phyloP scores from a whole-genome alignment of 768 basidiomycete species.

The Dacryopinax spathularia region DNA sequence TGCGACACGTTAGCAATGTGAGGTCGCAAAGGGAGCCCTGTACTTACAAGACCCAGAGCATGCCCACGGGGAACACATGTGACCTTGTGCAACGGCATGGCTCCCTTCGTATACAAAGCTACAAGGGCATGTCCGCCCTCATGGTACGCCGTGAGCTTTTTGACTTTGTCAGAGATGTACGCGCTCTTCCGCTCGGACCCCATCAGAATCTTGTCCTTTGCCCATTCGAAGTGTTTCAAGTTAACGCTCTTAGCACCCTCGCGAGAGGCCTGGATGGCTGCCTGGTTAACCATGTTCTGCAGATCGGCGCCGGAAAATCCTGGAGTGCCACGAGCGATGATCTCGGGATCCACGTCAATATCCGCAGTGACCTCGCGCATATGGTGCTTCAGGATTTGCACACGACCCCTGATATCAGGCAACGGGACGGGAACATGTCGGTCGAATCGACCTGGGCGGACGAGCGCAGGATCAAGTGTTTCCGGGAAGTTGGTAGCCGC shows the following conservation, averaged over 20 bases:
- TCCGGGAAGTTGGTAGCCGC: conserved; percentile 98
- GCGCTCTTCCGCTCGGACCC: conserved; percentile 87
- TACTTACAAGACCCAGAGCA: conserved; percentile 72
- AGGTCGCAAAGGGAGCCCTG: conserved; percentile 9
- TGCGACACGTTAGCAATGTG: conserved; percentile 5
- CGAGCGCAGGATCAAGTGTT: conserved; percentile 80
- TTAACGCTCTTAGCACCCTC: conserved; percentile 60
- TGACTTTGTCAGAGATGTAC: conserved; percentile 74
- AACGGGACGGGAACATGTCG: conserved; percentile 81
- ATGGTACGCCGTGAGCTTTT: conserved; percentile 88
- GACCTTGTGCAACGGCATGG: conserved; percentile 94
- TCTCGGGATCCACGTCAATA: conserved; percentile 62
- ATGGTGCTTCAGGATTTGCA: conserved; percentile 87
- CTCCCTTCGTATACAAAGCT: conserved; percentile 85
- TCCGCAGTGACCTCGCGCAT: conserved; percentile 63
- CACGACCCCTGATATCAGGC: conserved; percentile 82
- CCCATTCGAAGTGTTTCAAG: conserved; percentile 91
- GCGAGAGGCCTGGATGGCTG: conserved; percentile 87
- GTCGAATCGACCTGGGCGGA: conserved; percentile 94
- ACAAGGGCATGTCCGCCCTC: conserved; percentile 95
- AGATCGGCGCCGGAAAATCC: conserved; percentile 96
- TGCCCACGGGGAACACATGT: conserved; percentile 95
- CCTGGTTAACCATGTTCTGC: conserved; percentile 93
- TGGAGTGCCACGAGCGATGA: conserved; percentile 84
- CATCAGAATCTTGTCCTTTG: conserved; percentile 96